These are phyloP conservation scores for Mycena sanguinolenta DNA, from an alignment of 768 basidiomycete genomes.

Conservation along the genomic window DNA sequence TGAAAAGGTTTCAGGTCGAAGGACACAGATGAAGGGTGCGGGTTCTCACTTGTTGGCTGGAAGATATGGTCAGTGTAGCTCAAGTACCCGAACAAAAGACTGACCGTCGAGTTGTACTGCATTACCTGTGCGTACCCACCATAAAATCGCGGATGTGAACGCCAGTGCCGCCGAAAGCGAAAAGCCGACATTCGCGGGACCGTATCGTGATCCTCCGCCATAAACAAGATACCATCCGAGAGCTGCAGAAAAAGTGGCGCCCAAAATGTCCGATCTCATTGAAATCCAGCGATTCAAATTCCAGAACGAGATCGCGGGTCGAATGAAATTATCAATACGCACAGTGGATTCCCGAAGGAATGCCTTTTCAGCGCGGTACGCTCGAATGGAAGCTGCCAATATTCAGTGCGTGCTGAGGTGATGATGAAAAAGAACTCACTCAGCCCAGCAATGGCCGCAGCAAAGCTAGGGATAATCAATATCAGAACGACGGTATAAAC, in stretches of 20 bases:
- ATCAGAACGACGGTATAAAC: constrained; percentile 25
- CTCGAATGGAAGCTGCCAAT: constrained; percentile 56
- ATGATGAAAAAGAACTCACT: constrained; percentile 21
- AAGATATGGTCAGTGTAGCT: neutral
- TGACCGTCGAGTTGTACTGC: constrained; percentile 60
- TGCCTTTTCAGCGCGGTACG: constrained; percentile 64
- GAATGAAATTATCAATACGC: constrained; percentile 63
- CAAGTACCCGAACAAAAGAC: constrained; percentile 10
- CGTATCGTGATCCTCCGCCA: constrained; percentile 36
- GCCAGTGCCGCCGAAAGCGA: constrained; percentile 56
- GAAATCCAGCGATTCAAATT: constrained; percentile 64
- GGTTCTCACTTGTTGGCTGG: constrained; percentile 26
- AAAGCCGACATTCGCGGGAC: constrained; percentile 58
- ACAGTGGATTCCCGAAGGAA: constrained; percentile 57
- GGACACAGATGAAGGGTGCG: neutral
- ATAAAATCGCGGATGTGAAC: constrained; percentile 61
- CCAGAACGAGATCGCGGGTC: constrained; percentile 58
- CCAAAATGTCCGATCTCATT: constrained; percentile 44
- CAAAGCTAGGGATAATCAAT: constrained; percentile 45
- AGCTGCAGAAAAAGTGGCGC: constrained; percentile 63
- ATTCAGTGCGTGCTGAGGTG: neutral
- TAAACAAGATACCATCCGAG: constrained; percentile 69
- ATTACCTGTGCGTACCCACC: constrained; percentile 59
- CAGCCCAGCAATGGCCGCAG: constrained; percentile 65
- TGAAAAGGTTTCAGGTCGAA: constrained; percentile 1